A percentile compares a stretch with the other conserved stretches of the same genome.
These are phyloP conservation scores for Solanum infundibuliforme DNA, from an alignment of 257 asterid species.

Conservation along the genomic window DNA sequence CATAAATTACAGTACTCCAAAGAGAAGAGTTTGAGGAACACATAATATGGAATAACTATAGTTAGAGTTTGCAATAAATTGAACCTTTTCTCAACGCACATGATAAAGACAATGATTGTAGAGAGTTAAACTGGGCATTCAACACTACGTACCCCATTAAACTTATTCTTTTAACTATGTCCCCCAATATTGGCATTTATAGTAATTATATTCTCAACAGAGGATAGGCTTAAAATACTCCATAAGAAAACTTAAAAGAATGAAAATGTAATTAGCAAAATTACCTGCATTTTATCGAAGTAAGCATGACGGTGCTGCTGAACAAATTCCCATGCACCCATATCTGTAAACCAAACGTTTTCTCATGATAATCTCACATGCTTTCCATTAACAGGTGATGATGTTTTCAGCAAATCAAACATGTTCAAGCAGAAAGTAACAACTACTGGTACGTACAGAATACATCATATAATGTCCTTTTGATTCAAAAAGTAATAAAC, in stretches of 20 bases:
- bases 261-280: background rate
- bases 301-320: constrained; percentile 88
- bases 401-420: background rate
- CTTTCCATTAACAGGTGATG: background rate
- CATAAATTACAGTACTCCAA: background rate
- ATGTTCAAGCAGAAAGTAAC: background rate
- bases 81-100: background rate
- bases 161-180: background rate
- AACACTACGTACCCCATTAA: background rate
- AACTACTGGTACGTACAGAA: background rate
- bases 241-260: background rate
- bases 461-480: background rate
- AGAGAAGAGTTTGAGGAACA: background rate
- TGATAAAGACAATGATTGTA: background rate
- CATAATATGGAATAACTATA: background rate
- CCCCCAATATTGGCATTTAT: background rate
- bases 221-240: background rate
- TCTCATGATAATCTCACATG: background rate
- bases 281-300: constrained; percentile 97
- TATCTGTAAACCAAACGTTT: constrained; percentile 29
- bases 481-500: background rate
- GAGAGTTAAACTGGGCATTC: background rate
- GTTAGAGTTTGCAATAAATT: background rate
- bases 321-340: constrained; percentile 85
- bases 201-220: background rate